Evolutionary conservation across 208 protist species (phyloP).

Genomic region (Trypanosomatidae sp.): DNA sequence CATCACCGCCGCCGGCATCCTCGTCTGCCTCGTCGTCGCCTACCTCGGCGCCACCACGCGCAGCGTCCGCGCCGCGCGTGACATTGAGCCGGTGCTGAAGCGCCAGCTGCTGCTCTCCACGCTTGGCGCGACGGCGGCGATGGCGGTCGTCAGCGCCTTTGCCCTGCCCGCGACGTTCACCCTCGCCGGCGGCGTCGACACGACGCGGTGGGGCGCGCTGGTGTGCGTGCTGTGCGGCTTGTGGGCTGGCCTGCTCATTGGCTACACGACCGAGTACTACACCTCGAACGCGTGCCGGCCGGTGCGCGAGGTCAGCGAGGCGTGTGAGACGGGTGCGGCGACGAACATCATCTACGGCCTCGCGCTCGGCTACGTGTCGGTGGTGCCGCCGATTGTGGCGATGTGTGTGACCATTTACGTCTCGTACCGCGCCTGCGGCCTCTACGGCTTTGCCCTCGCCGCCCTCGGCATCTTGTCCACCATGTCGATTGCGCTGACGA

Average conservation of each 20-base stretch:
- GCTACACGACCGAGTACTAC: conserved; percentile 89
- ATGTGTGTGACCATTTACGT: conserved; percentile 83
- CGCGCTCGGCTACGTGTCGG: conserved; percentile 89
- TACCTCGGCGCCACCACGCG: conserved; percentile 37
- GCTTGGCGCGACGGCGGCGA: conserved; percentile 35
- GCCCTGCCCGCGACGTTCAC: conserved; percentile 45
- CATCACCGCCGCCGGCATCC: conserved; percentile 63
- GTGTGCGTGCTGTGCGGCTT: conserved; percentile 71
- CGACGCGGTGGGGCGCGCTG: conserved; percentile 44
- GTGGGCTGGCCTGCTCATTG: conserved; percentile 78
- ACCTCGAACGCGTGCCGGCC: conserved; percentile 82
- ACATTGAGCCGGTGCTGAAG: conserved; percentile 74
- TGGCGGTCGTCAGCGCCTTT: conserved; percentile 42
- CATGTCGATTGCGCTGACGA: conserved; percentile 83
- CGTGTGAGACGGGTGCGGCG: conserved; percentile 78
- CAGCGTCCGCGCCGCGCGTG: conserved; percentile 25
- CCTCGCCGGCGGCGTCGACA: conserved; percentile 13
- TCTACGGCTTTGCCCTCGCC: conserved; percentile 90
- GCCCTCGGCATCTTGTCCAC: conserved; percentile 94
- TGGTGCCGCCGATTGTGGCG: conserved; percentile 76
- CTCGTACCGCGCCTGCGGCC: conserved; percentile 50
- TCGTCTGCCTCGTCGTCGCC: conserved; percentile 66
- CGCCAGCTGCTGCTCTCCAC: conserved; percentile 71
- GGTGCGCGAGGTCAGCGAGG: conserved; percentile 65
- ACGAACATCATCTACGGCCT: conserved; percentile 93